Evolutionary conservation across 441 rosid genomes (phyloP).

Genomic region (Jatropha podagrica): DNA sequence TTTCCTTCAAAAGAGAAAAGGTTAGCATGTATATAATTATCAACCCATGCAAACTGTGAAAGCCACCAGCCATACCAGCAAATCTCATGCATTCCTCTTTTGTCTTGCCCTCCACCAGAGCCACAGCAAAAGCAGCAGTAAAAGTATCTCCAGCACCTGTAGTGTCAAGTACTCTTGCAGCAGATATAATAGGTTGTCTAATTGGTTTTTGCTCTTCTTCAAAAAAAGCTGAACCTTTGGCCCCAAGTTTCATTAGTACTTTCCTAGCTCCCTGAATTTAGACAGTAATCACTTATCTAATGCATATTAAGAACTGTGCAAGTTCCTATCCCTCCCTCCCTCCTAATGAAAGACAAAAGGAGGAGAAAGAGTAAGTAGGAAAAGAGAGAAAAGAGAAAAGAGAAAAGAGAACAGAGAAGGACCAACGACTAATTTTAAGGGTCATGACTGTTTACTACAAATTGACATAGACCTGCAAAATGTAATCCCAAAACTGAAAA

Average conservation of each 20-base stretch:
- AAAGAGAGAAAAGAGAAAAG: too few relatives aligned
- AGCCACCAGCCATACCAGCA: conserved; percentile 49
- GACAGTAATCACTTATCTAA: neutral
- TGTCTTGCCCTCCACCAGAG: conserved; percentile 76
- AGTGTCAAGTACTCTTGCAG: conserved; percentile 72
- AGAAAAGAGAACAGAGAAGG: neutral
- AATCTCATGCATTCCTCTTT: conserved; percentile 71
- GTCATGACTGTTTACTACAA: neutral
- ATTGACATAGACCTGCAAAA: neutral
- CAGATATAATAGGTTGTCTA: conserved; percentile 65
- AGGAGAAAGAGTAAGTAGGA: neutral
- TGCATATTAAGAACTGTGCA: neutral
- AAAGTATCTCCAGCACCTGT: conserved; percentile 98
- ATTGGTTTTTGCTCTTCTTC: conserved; percentile 68
- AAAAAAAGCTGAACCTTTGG: conserved; percentile 77
- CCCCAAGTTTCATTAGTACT: conserved; percentile 87
- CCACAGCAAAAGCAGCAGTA: conserved; percentile 93
- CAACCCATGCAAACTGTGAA: conserved; percentile 3
- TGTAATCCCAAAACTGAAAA: neutral
- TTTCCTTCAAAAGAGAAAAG: too few relatives aligned
- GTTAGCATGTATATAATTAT: too few relatives aligned
- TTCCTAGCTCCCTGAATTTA: conserved; percentile 71
- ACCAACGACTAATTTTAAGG: neutral
- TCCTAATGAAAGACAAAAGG: neutral
- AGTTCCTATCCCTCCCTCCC: neutral